Evolutionary conservation across 257 asterid species (phyloP).

Genomic region (Lavandula angustifolia): DNA sequence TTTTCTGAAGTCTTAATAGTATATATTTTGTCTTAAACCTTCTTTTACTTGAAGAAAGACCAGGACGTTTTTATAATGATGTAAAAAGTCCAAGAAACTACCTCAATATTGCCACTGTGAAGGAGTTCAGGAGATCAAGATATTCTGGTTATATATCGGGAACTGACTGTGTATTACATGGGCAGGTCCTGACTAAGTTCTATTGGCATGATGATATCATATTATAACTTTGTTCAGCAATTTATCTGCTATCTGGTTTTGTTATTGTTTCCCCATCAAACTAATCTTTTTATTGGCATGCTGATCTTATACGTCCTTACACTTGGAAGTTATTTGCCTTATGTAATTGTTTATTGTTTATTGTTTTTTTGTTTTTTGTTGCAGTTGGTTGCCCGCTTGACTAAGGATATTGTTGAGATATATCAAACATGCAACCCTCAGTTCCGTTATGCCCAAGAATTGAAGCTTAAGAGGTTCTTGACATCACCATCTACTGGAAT

Average conservation of each 20-base stretch:
- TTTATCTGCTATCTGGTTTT: slow-evolving; percentile 13
- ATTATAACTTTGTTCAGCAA: neutral
- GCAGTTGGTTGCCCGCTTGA: slow-evolving; percentile 91
- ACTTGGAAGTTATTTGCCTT: slow-evolving; percentile 12
- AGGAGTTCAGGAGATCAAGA: slow-evolving; percentile 2
- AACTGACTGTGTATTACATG: slow-evolving; percentile 9
- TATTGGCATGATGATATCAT: slow-evolving; percentile 14
- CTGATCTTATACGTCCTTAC: slow-evolving; percentile 12
- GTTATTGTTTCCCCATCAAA: slow-evolving; percentile 2
- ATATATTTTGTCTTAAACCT: neutral
- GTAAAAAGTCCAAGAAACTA: slow-evolving; percentile 3
- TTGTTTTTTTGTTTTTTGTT: slow-evolving; percentile 24
- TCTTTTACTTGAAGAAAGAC: slow-evolving; percentile 7
- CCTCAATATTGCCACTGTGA: neutral
- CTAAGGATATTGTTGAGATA: slow-evolving; percentile 84
- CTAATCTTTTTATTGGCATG: slow-evolving; percentile 19
- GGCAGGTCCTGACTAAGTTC: slow-evolving; percentile 9
- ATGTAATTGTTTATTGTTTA: slow-evolving; percentile 30
- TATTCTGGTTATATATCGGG: neutral
- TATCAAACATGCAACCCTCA: slow-evolving; percentile 86
- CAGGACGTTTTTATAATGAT: neutral
- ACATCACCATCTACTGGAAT: slow-evolving; percentile 91
- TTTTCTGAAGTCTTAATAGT: slow-evolving; percentile 14
- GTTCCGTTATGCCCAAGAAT: slow-evolving; percentile 72
- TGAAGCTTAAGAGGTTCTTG: slow-evolving; percentile 89